Conservation (phyloP, 306 rosid species). For the Lathyrus aphaca region DNA sequence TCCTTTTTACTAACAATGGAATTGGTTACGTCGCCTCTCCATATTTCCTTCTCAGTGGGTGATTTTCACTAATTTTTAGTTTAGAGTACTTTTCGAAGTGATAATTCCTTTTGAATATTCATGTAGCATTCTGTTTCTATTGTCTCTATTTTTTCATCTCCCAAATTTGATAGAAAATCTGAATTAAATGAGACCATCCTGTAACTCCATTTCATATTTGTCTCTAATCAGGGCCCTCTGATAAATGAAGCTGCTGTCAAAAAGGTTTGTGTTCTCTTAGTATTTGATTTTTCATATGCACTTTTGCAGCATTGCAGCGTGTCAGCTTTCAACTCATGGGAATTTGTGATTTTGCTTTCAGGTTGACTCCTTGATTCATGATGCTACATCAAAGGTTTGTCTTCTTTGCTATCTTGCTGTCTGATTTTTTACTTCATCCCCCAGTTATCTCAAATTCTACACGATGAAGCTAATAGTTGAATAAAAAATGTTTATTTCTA, state of each 20-base stretch:
- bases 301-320: slow-evolving; percentile 8
- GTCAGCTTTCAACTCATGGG: slow-evolving; percentile 14
- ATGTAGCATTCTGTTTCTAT: slow-evolving; percentile 5
- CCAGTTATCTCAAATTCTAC: neutral
- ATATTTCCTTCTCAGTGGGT: neutral
- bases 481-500: neutral
- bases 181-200: slow-evolving; percentile 9
- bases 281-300: slow-evolving; percentile 34
- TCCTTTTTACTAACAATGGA: slow-evolving; percentile 30
- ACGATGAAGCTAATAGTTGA: neutral
- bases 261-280: slow-evolving; percentile 62
- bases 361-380: slow-evolving; percentile 83
- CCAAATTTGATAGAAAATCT: slow-evolving; percentile 29
- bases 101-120: slow-evolving; percentile 28
- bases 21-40: slow-evolving; percentile 28
- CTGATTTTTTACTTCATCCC: slow-evolving; percentile 24
- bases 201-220: slow-evolving; percentile 38
- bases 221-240: slow-evolving; percentile 83
- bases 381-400: slow-evolving; percentile 91
- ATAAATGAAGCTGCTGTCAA: slow-evolving; percentile 96
- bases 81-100: slow-evolving; percentile 17
- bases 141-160: slow-evolving; percentile 22
- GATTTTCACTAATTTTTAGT: slow-evolving; percentile 4
- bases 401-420: slow-evolving; percentile 33
- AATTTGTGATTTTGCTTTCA: slow-evolving; percentile 46